Percentiles rank a stretch among this genome's conserved stretches.
phyloP scores from a whole-genome alignment of 1,284 basidiomycete genomes.

The Thecaphora frezii region DNA sequence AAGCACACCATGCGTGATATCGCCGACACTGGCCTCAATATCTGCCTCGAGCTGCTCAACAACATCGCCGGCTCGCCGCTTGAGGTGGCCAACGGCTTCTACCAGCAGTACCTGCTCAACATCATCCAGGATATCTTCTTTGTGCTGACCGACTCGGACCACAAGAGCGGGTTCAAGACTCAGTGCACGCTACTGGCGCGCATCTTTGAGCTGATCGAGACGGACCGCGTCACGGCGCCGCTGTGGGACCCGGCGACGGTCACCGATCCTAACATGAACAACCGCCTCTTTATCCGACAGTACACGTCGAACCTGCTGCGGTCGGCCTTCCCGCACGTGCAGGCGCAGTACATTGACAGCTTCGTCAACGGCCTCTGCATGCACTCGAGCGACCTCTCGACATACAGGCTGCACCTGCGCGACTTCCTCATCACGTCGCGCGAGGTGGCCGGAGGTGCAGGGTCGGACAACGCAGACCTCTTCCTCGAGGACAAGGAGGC shows the following conservation, averaged over 20 bases:
- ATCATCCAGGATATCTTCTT: constrained; percentile 96
- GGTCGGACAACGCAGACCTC: constrained; percentile 75
- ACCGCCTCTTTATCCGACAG: constrained; percentile 79
- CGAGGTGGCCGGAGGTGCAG: constrained; percentile 63
- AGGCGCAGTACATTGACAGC: constrained; percentile 58
- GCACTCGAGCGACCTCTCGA: constrained; percentile 75
- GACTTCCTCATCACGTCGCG: constrained; percentile 67
- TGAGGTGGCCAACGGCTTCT: constrained; percentile 77
- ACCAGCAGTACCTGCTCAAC: constrained; percentile 88
- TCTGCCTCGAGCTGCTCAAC: constrained; percentile 91
- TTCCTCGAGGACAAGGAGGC: constrained; percentile 94
- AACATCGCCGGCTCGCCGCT: constrained; percentile 86
- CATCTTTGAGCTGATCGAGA: constrained; percentile 90
- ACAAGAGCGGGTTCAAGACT: constrained; percentile 76
- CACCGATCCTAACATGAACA: constrained; percentile 74
- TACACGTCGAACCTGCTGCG: constrained; percentile 77
- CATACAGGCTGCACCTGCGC: constrained; percentile 84
- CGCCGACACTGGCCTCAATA: constrained; percentile 79
- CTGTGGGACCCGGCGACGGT: constrained; percentile 77
- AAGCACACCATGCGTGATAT: constrained; percentile 99
- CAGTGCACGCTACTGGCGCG: constrained; percentile 68
- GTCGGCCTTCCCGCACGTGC: constrained; percentile 54
- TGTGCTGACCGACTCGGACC: constrained; percentile 94
- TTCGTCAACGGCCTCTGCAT: constrained; percentile 77
- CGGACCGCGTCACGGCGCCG: constrained; percentile 77